These are phyloP conservation scores for Adansonia gregorii DNA, from an alignment of 441 rosid genomes.

Conservation along the genomic window DNA sequence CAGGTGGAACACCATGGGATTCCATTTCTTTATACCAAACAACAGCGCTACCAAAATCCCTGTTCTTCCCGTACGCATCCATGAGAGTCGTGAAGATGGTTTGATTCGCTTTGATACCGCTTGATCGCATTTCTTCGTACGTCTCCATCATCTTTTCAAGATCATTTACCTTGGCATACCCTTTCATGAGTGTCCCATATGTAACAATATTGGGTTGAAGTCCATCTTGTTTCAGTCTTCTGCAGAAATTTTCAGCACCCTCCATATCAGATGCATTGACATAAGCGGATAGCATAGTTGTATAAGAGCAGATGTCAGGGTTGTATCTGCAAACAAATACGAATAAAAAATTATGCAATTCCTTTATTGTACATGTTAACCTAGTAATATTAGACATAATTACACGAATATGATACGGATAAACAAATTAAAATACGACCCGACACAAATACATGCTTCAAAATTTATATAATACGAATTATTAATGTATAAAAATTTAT, in stretches of 20 bases:
- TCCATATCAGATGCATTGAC: constrained; percentile 87
- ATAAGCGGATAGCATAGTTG: constrained; percentile 94
- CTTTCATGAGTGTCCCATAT: constrained; percentile 82
- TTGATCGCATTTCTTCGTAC: constrained; percentile 67
- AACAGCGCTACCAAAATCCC: constrained; percentile 77
- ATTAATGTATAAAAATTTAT: too few species aligned
- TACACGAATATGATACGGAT: too few species aligned
- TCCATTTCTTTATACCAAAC: constrained; percentile 84
- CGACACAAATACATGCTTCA: too few species aligned
- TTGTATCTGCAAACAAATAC: constrained; percentile 47
- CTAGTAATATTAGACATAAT: too few species aligned
- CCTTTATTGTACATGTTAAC: background rate
- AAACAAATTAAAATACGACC: too few species aligned
- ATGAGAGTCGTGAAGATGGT: constrained; percentile 81
- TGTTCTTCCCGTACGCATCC: constrained; percentile 86
- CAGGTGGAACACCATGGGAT: constrained; percentile 60
- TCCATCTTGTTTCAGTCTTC: constrained; percentile 69
- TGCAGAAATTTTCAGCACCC: constrained; percentile 85
- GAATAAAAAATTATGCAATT: background rate
- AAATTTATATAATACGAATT: too few species aligned
- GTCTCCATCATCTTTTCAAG: constrained; percentile 73
- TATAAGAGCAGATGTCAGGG: constrained; percentile 87
- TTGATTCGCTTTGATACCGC: constrained; percentile 71
- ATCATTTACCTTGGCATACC: constrained; percentile 70
- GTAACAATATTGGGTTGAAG: constrained; percentile 72